Base-by-base conservation (phyloP, 495 filamentous ascomycete species). In the Tuber brumale region DNA sequence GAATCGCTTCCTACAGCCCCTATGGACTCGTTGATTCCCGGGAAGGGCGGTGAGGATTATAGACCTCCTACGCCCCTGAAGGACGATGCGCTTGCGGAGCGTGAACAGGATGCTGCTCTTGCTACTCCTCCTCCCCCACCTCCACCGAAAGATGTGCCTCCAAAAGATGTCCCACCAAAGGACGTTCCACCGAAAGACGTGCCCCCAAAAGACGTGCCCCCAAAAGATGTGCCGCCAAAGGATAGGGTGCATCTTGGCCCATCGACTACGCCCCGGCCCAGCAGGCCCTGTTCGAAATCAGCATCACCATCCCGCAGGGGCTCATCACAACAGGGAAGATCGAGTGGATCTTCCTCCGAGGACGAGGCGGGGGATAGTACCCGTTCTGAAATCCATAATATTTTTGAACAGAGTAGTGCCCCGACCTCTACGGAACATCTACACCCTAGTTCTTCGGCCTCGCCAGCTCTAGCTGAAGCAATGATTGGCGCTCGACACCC, bases 311-410 rank as follows among this genome's bases (percentile, higher is more conserved):
- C 75, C 9, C 69, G 73, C 35, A 77, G 72, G 69, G 74, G 74
- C 66, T 75, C 71, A 46, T 73, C 76, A 72, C 77, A 48, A 9
- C 70, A 19, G 71, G 76, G 61, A 39, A 74, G 74, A 66, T 69
- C 45, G 46, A 76, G 74, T 37, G 72, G 51, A 46, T 75, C 81
- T 66, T 73, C 81, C 71, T 90, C 88, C 73, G 87, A 88, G 75
- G 87, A 88, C 76, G 86, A 89, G 72, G 86, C 87, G 45, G 89
- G 91, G 72, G 89, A 88, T n/a, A 89, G 88, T 42, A 93, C 93
- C 6, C 90, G 90, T 73, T 90, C 91, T 1, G 95, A 97, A 83
- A 97, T 99, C 71, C 93, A 97, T 84, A 97, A 88, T 81, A 97
- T 99, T 77, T 97, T 99, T 91, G 94, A 94, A 77, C 91, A 91